These are phyloP conservation scores for Fraxinus platypoda DNA, from an alignment of 305 asterid genomes.

Conservation along the genomic window DNA sequence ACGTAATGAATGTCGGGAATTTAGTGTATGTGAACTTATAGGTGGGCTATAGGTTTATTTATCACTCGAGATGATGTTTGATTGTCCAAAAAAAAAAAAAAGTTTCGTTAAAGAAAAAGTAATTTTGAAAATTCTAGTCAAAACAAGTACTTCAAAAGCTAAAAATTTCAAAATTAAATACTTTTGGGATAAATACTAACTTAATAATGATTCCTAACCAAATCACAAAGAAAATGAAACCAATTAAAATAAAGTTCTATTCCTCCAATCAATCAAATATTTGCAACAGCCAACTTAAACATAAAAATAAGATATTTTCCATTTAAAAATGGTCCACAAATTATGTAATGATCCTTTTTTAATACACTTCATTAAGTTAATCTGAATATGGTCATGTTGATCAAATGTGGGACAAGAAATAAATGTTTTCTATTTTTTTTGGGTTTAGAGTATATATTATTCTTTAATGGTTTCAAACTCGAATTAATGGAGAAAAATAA, in stretches of 20 bases:
- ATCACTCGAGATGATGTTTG: too few relatives aligned
- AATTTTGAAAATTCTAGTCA: background rate
- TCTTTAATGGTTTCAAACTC: background rate
- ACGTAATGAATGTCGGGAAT: background rate
- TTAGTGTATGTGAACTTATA: background rate
- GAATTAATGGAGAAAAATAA: background rate
- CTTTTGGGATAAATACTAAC: background rate
- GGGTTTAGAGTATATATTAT: background rate
- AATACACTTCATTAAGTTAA: background rate
- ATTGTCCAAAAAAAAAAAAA: background rate
- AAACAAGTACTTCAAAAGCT: too few relatives aligned
- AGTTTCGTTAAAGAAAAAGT: background rate
- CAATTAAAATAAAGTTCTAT: background rate
- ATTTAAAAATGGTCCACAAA: background rate
- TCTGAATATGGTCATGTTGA: background rate
- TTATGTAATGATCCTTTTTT: background rate
- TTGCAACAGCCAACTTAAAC: background rate
- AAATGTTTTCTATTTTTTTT: background rate
- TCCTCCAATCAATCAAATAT: background rate
- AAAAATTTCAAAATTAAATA: background rate
- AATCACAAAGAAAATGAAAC: background rate
- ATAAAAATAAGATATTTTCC: background rate
- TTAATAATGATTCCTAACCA: background rate
- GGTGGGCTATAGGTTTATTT: background rate
- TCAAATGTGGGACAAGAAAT: background rate